Evolutionary conservation across 2,329 filamentous ascomycete species (phyloP).

Genomic region (Penicillium decumbens): DNA sequence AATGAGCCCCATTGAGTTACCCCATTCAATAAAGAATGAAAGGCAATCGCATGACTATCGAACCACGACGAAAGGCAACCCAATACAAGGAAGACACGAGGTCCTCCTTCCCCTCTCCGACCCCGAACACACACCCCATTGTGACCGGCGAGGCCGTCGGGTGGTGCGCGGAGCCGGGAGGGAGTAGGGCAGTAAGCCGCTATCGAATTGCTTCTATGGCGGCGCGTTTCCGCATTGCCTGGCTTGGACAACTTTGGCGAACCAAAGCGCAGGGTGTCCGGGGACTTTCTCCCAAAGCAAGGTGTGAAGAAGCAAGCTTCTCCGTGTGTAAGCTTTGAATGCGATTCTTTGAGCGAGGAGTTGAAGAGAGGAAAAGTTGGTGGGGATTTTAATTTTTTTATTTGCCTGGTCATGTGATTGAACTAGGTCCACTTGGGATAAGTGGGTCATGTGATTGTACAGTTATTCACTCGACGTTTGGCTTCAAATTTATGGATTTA

Average conservation of each 20-base stretch:
- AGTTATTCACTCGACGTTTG: background rate
- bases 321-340: slow-evolving; percentile 98
- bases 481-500: background rate
- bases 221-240: slow-evolving; percentile 90
- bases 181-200: slow-evolving; percentile 70
- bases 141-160: slow-evolving; percentile 45
- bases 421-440: slow-evolving; percentile 20
- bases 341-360: slow-evolving; percentile 99
- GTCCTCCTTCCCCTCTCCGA: slow-evolving; percentile 33
- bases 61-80: slow-evolving; percentile 81
- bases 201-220: slow-evolving; percentile 89
- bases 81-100: slow-evolving; percentile 34
- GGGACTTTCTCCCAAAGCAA: slow-evolving; percentile 99
- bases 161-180: slow-evolving; percentile 44
- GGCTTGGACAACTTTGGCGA: slow-evolving; percentile 32
- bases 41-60: slow-evolving; percentile 98
- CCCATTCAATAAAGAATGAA: slow-evolving; percentile 39
- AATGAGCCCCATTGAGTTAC: slow-evolving; percentile 99
- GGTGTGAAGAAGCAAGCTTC: slow-evolving; percentile 38
- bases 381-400: slow-evolving; percentile 24
- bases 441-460: slow-evolving; percentile 3
- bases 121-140: slow-evolving; percentile 33
- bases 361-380: slow-evolving; percentile 49
- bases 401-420: slow-evolving; percentile 21
- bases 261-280: slow-evolving; percentile 66